A percentile compares a stretch with the other conserved stretches of the same genome.
Conservation (phyloP, 768 basidiomycete species). For the Pholiota conissans region DNA sequence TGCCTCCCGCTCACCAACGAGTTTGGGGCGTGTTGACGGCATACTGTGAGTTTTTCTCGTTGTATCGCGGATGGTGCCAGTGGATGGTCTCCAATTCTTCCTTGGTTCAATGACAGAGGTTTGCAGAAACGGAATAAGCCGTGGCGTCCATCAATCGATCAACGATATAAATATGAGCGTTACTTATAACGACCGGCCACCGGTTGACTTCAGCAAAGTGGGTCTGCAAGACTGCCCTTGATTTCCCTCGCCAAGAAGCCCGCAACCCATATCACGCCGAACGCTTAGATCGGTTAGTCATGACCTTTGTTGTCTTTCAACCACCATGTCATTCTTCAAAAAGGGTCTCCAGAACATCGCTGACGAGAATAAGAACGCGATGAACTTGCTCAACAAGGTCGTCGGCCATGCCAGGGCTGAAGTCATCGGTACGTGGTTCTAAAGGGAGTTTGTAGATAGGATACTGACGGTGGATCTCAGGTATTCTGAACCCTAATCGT, state of each 20-base stretch:
- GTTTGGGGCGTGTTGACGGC: no score
- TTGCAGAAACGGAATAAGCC: not conserved
- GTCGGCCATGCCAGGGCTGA: conserved; percentile 41
- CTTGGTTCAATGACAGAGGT: no score
- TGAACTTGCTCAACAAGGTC: conserved; percentile 37
- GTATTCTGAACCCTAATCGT: conserved; percentile 49
- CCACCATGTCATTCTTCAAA: conserved; percentile 40
- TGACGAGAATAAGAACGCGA: conserved; percentile 19
- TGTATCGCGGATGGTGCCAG: no score
- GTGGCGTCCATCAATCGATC: not conserved
- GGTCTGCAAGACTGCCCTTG: no score
- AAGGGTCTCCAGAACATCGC: conserved; percentile 19
- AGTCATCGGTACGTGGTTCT: conserved; percentile 32
- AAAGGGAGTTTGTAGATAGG: not conserved
- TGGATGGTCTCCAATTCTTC: no score
- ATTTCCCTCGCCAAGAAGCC: not conserved
- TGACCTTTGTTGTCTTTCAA: not conserved
- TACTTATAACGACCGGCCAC: not conserved
- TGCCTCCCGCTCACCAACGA: no score
- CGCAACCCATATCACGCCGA: not conserved
- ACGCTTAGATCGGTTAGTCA: not conserved
- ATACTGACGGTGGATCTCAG: conserved; percentile 21
- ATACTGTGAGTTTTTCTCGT: no score
- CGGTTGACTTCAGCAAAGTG: not conserved
- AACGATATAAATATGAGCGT: not conserved